These are phyloP conservation scores for Penicillium sp. DNA, from an alignment of 2,329 filamentous ascomycete species.

Conservation along the genomic window DNA sequence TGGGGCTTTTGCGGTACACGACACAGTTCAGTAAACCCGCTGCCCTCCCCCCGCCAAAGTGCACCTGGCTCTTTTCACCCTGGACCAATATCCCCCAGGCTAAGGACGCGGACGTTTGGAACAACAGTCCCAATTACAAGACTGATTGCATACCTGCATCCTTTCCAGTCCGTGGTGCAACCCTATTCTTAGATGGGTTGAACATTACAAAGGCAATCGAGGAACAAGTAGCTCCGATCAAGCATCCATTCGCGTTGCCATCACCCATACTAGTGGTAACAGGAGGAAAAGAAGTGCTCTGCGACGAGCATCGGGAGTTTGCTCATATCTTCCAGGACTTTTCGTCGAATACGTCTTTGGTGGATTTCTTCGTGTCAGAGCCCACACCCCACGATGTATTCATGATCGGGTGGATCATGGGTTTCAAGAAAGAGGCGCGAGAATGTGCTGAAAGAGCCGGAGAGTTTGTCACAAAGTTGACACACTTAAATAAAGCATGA, in stretches of 20 bases:
- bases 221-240: constrained; percentile 16
- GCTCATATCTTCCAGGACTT: constrained; percentile 4
- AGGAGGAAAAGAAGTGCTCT: constrained; percentile 6
- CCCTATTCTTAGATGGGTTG: neutral
- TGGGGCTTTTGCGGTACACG: constrained; percentile 26
- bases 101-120: neutral
- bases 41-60: constrained; percentile 15
- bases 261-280: constrained; percentile 22
- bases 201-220: constrained; percentile 3
- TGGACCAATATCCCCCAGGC: constrained; percentile 9
- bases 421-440: constrained; percentile 14
- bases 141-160: neutral
- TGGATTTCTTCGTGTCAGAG: constrained; percentile 16
- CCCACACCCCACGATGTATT: constrained; percentile 18
- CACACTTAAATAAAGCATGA: neutral
- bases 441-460: constrained; percentile 16
- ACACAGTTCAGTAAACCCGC: constrained; percentile 6
- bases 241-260: constrained; percentile 21
- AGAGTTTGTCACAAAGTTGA: constrained; percentile 7
- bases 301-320: constrained; percentile 10
- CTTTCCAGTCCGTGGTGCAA: neutral
- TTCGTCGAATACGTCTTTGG: constrained; percentile 5
- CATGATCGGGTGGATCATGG: constrained; percentile 20
- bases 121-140: neutral
- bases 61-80: constrained; percentile 19